Percentiles rank a stretch among this genome's conserved stretches.
Conservation (phyloP, 345 rosid genomes). For the Gossypium herbaceum region DNA sequence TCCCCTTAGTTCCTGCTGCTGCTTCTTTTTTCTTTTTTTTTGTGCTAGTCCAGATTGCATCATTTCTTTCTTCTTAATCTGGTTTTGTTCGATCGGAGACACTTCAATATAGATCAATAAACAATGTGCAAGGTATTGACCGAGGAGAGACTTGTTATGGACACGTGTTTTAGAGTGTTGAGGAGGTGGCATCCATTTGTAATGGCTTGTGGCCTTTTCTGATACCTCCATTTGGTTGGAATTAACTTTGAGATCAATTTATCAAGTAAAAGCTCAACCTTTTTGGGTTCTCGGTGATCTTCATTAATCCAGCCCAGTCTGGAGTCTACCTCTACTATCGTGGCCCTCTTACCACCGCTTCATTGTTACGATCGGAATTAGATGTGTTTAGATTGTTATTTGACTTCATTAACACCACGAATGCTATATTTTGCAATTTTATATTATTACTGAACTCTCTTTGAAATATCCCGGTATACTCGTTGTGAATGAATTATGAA, state of each 20-base stretch:
- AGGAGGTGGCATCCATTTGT: constrained; percentile 27
- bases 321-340: neutral
- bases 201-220: constrained; percentile 3
- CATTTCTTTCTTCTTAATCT: too few relatives aligned
- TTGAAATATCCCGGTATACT: too few relatives aligned
- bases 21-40: too few relatives aligned
- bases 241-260: neutral
- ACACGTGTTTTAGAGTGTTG: constrained; percentile 2
- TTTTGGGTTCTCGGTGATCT: neutral
- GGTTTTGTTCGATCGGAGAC: too few relatives aligned
- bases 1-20: too few relatives aligned
- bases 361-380: neutral
- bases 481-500: too few relatives aligned
- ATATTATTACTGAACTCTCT: too few relatives aligned
- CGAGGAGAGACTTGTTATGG: neutral
- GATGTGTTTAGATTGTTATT: neutral
- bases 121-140: neutral
- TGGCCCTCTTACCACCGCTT: neutral
- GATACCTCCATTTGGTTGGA: neutral
- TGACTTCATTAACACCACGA: neutral
- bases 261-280: neutral
- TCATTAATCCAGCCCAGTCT: neutral
- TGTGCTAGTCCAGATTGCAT: too few relatives aligned
- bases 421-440: neutral
- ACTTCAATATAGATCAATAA: too few relatives aligned